Base-by-base conservation (phyloP, 2,329 filamentous ascomycete genomes). In the Teratosphaeria zuluensis region DNA sequence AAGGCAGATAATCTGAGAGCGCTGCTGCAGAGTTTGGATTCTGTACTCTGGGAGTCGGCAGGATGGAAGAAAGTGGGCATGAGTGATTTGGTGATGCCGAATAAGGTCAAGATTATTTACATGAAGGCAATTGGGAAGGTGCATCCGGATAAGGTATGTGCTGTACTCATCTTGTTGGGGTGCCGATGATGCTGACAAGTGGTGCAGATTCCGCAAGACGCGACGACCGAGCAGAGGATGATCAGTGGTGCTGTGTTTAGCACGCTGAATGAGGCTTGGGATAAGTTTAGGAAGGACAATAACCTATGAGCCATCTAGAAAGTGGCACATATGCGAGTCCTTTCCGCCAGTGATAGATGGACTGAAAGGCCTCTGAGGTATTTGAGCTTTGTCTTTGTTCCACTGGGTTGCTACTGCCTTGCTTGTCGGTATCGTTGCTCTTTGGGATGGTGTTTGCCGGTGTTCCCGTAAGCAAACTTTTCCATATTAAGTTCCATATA, bases 81-180 rank as follows among this genome's bases (percentile, higher is more conserved):
- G 84, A 87, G 92, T 64, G 94, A 99, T 76, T 75, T 99, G 66
- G 88, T 99, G 56, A 83, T 96, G 81, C 86, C 91, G 35, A 91
- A 89, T 66, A 96, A 92, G 80, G 94, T 97, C 73, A 99, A 99
- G 83, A 87, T 99, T 64, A 81, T 89, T 61, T 99, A 99, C 72
- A 97, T 99, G 94, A 96, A 96, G 82, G 94, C 92, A 5, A 97
- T 99, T 81, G 90, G 87, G 11, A 97, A 96, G 80, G 94, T 94
- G 66, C 94, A 99, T 80, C 94, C 94, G 61, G 94, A 99, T 74
- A 99, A 99, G 87, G 94, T 96, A 80, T 75, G 84, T 60, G 51
- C n/a, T 28, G 3, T n/a, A 11, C 1, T 53, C 19, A 61, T n/a
- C 31, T 35, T 53, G 8, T 32, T 16, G 32, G 14, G 52, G 4